phyloP scores from a whole-genome alignment of 2,329 filamentous ascomycete genomes.

The Byssoonygena ceratinophila region DNA sequence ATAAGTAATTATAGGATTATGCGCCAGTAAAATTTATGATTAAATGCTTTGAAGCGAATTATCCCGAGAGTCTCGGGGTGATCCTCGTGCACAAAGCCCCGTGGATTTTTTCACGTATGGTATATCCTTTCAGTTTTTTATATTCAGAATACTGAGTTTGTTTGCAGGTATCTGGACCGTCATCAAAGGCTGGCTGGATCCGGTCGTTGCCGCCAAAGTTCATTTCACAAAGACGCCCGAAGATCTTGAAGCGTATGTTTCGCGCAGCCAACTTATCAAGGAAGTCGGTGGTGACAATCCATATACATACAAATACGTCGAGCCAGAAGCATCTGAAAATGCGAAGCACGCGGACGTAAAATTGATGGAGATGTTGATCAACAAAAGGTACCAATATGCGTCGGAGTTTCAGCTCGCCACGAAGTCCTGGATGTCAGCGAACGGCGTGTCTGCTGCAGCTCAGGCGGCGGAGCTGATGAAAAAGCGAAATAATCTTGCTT shows the following conservation, averaged over 20 bases:
- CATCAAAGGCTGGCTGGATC: slow-evolving; percentile 91
- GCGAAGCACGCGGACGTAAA: slow-evolving; percentile 56
- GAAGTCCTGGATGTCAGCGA: slow-evolving; percentile 58
- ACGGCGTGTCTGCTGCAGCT: slow-evolving; percentile 34
- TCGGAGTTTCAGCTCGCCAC: slow-evolving; percentile 65
- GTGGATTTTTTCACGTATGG: slow-evolving; percentile 83
- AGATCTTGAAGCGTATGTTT: slow-evolving; percentile 69
- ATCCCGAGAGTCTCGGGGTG: slow-evolving; percentile 80
- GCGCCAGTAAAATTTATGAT: slow-evolving; percentile 98
- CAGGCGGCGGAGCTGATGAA: slow-evolving; percentile 43
- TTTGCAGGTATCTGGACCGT: slow-evolving; percentile 78
- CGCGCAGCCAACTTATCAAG: slow-evolving; percentile 58
- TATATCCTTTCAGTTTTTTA: not conserved
- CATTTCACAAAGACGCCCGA: slow-evolving; percentile 77
- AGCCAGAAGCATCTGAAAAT: slow-evolving; percentile 68
- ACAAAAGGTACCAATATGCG: slow-evolving; percentile 54
- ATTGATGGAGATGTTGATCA: slow-evolving; percentile 53
- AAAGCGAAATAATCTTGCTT: slow-evolving; percentile 53
- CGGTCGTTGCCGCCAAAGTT: slow-evolving; percentile 87
- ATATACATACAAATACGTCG: slow-evolving; percentile 72
- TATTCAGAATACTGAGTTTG: slow-evolving; percentile 4
- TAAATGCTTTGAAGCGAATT: slow-evolving; percentile 97
- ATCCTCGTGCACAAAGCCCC: slow-evolving; percentile 93
- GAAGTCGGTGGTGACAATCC: slow-evolving; percentile 80
- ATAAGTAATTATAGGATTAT: slow-evolving; percentile 56